A percentile compares a stretch with the other conserved stretches of the same genome.
These are phyloP conservation scores for Thymus quinquecostatus DNA, from an alignment of 257 asterid species.

Conservation along the genomic window DNA sequence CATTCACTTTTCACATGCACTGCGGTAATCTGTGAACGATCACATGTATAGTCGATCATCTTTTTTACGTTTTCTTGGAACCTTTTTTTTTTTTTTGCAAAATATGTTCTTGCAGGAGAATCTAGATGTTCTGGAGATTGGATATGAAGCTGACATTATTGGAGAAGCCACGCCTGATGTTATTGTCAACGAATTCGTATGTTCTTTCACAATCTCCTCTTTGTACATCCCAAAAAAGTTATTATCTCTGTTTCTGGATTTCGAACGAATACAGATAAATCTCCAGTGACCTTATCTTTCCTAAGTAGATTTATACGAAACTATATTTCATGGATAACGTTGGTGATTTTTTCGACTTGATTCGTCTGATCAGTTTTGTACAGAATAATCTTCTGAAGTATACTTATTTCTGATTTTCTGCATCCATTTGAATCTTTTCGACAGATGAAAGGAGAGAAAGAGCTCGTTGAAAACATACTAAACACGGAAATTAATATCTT, in stretches of 20 bases:
- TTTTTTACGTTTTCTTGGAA: background rate
- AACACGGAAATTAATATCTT: constrained; percentile 93
- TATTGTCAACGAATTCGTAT: constrained; percentile 89
- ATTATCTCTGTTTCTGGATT: constrained; percentile 4
- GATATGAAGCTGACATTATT: constrained; percentile 82
- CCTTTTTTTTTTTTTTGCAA: no score
- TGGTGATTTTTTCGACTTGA: background rate
- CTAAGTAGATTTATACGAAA: no score
- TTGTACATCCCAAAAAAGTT: background rate
- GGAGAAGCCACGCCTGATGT: constrained; percentile 97
- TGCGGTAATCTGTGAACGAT: background rate
- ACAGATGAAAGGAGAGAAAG: constrained; percentile 97
- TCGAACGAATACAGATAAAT: background rate
- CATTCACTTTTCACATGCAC: background rate
- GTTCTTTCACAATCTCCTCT: constrained; percentile 34
- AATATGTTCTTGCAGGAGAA: constrained; percentile 57
- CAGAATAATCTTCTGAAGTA: no score
- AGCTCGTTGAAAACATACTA: constrained; percentile 85
- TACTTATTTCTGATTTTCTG: constrained; percentile 10
- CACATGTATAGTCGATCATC: background rate
- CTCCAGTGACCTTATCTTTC: no score
- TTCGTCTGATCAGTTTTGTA: background rate
- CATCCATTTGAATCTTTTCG: background rate
- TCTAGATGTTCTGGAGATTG: constrained; percentile 71
- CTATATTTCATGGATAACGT: no score